Conservation (phyloP, 2,329 filamentous ascomycete species). For the Botrytis byssoidea region DNA sequence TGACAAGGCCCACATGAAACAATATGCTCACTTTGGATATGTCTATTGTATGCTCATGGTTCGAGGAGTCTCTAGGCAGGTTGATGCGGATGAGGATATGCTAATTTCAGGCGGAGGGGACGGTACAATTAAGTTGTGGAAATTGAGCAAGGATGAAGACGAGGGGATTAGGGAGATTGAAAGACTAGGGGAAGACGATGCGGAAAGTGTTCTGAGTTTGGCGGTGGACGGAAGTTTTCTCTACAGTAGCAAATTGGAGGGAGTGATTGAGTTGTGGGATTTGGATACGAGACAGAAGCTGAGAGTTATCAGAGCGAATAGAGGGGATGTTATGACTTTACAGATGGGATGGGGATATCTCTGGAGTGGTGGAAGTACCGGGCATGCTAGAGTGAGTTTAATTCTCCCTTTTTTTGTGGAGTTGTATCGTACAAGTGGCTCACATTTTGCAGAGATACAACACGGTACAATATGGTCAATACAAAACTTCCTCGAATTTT, state of each 20-base stretch:
- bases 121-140: constrained; percentile 94
- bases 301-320: constrained; percentile 77
- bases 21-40: constrained; percentile 94
- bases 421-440: background rate
- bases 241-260: constrained; percentile 84
- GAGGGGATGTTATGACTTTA: constrained; percentile 80
- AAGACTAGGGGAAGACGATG: constrained; percentile 59
- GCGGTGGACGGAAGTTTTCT: constrained; percentile 87
- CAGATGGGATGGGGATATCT: constrained; percentile 82
- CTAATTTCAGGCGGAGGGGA: constrained; percentile 90
- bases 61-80: constrained; percentile 62
- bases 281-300: constrained; percentile 90
- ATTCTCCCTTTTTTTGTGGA: background rate
- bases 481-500: constrained; percentile 49
- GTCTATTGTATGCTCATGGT: constrained; percentile 94
- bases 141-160: constrained; percentile 54
- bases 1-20: constrained; percentile 72
- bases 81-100: constrained; percentile 73
- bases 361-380: constrained; percentile 86
- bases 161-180: constrained; percentile 70
- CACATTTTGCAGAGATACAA: constrained; percentile 56
- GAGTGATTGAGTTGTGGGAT: constrained; percentile 94
- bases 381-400: constrained; percentile 71
- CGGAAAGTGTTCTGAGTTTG: constrained; percentile 69
- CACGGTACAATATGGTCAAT: constrained; percentile 62